Percentiles rank a stretch among this genome's conserved stretches.
These are phyloP conservation scores for Chenopodium formosanum DNA, from an alignment of 148 eudicot genomes.

Conservation along the genomic window DNA sequence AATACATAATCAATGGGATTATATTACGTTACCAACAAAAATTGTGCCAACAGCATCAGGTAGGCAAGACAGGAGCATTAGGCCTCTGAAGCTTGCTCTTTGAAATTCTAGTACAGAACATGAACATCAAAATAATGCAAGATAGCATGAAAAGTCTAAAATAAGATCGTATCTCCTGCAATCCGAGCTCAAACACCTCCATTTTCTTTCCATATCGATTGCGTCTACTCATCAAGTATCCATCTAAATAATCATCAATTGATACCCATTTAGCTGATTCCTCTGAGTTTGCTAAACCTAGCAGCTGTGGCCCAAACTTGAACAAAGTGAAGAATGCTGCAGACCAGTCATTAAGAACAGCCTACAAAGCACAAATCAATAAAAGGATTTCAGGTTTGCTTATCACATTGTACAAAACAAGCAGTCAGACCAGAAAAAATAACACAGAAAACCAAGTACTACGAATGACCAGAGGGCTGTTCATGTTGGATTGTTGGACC, in stretches of 20 bases:
- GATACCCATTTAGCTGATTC: slow-evolving; percentile 59
- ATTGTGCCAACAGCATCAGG: slow-evolving; percentile 24
- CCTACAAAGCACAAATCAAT: slow-evolving; percentile 40
- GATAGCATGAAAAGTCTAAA: slow-evolving; percentile 87
- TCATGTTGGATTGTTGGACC: neutral
- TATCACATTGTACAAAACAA: neutral
- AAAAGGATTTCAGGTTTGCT: neutral
- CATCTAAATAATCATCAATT: slow-evolving; percentile 84
- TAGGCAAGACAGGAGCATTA: slow-evolving; percentile 45
- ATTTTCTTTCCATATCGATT: slow-evolving; percentile 80
- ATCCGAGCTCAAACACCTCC: slow-evolving; percentile 88
- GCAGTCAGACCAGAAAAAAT: neutral
- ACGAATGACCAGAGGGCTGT: neutral
- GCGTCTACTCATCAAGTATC: slow-evolving; percentile 79
- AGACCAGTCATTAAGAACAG: slow-evolving; percentile 87
- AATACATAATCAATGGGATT: slow-evolving; percentile 14
- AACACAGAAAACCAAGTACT: neutral
- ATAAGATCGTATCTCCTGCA: slow-evolving; percentile 89
- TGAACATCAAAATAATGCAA: slow-evolving; percentile 82
- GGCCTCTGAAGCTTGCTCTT: slow-evolving; percentile 75
- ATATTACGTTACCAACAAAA: slow-evolving; percentile 14
- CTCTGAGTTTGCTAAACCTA: slow-evolving; percentile 42
- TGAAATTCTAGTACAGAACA: slow-evolving; percentile 93
- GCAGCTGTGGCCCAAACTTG: slow-evolving; percentile 59
- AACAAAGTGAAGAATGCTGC: slow-evolving; percentile 78